Base-by-base conservation (phyloP, 1,139 yeast genomes). In the Suhomyces bolitotheri region DNA sequence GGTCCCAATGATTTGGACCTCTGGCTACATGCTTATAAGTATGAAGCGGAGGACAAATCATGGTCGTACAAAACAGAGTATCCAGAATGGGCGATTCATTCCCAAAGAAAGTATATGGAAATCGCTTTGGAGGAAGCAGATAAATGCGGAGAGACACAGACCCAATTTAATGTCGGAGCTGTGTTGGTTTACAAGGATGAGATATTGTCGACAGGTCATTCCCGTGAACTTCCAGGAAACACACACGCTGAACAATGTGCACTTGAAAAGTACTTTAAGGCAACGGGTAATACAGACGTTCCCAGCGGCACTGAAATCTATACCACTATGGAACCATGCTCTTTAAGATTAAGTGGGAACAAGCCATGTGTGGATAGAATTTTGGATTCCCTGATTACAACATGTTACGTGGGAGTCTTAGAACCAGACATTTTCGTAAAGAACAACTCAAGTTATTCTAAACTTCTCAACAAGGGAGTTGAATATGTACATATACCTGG, bases 221-320 rank as follows among this genome's bases (percentile, higher is more conserved):
- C 97, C 0, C 71, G 98, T 40, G 98, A 94, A 56, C 64, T 92
- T 3, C 87, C 85, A 12, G 98, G 98, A 0, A 94, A 94, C 56
- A 94, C 99, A 0, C 99, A 94, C 58, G 98, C 98, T 2, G 99
- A 94, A 54, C 97, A 94, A 54, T 84, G 95, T 65, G 97, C 97
- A 0, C 59, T 94, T 39, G 85, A 82, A 29, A 94, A 94, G 57
- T 84, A 82, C 49, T 79, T 71, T 38, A 40, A 50, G 3, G 42
- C 54, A 20, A 49, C 57, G 1, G 75, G 76, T 3, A 47, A 52
- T 1, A 46, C 56, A 4, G 66, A 65, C 4, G 70, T 88, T 1
- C 97, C 97, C 0, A 56, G 53, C 12, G 96, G 96, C 0, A 79
- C 95, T 0, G 88, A 84, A 27, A 62, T 92, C 9, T 94, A 87